phyloP scores from a whole-genome alignment of 2,329 filamentous ascomycete genomes.

The Diplocarpon mali region DNA sequence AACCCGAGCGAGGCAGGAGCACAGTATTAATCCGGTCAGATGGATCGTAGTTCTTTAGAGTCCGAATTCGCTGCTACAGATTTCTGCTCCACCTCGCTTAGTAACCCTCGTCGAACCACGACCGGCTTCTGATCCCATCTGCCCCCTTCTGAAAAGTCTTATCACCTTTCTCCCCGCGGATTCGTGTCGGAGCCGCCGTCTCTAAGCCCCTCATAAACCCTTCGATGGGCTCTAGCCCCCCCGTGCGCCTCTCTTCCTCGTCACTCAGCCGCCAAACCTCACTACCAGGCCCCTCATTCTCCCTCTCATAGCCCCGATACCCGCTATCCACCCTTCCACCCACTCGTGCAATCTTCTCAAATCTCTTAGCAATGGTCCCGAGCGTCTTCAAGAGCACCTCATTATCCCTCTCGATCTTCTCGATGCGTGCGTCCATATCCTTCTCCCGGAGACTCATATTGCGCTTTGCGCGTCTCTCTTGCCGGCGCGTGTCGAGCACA shows the following conservation, averaged over 20 bases:
- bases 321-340: neutral
- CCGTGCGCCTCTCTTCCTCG: neutral
- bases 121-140: too few species aligned
- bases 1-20: too few species aligned
- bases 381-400: conserved; percentile 14
- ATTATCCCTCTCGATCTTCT: conserved; percentile 22
- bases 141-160: too few species aligned
- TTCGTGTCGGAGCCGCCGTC: too few species aligned
- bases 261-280: neutral
- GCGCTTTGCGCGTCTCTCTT: conserved; percentile 12
- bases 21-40: too few species aligned
- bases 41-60: too few species aligned
- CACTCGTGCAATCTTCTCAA: conserved; percentile 10
- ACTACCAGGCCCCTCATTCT: neutral
- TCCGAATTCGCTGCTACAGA: too few species aligned
- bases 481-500: conserved; percentile 4
- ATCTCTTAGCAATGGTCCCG: conserved; percentile 13
- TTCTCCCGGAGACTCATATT: conserved; percentile 12
- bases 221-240: too few species aligned
- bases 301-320: neutral
- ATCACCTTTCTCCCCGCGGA: too few species aligned
- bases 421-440: conserved; percentile 17
- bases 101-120: too few species aligned
- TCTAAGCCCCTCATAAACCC: too few species aligned
- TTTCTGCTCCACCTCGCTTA: too few species aligned